Base-by-base conservation (phyloP, 352 stramenopile species). In the Phytophthora hibernalis region DNA sequence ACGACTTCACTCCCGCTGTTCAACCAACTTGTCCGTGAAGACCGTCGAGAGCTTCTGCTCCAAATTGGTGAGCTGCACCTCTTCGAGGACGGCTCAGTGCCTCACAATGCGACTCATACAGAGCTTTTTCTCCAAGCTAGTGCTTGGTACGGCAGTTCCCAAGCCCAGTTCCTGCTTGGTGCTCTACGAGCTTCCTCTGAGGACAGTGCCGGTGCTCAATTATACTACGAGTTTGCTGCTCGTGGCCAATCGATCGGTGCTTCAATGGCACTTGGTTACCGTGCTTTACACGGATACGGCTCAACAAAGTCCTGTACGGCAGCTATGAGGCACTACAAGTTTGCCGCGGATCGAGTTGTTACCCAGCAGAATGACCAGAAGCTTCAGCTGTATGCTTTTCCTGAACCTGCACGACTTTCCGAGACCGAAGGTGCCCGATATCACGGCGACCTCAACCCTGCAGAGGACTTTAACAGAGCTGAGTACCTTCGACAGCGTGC, bases 251-350 rank as follows among this genome's bases (percentile, higher is more conserved):
- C 82, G 0, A 43, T 83, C 0, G 44, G 55, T 0, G 77, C 89
- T 5, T 68, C 77, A 12, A 90, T 95, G 74, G 81, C 82, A n/a
- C 70, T 95, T 9, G 90, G 87, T 3, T 93, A 93, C 33, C 75
- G 82, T 0, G 74, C 87, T 16, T 42, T 85, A 1, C 66, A 91
- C 22, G 89, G 90, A 38, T 80, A 84, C 31, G 55, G 74, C 1
- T 71, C 84, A 1, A 62, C 73, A 1, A 74, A 68, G 26, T 87
- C 73, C 6, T 96, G 90, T 56, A 72, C 83, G 12, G 37, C 58
- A 8, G 76, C 90, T 4, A 50, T 96, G 22, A 57, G 66, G 20
- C 79, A 93, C 74, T 96, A 97, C 76, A 91, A 93, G 51, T 72
- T 74, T 12, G 89, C 83, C 0, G 90, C 89, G 0, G 80, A 85